Conservation (phyloP, 768 basidiomycete genomes). For the Postia placenta region DNA sequence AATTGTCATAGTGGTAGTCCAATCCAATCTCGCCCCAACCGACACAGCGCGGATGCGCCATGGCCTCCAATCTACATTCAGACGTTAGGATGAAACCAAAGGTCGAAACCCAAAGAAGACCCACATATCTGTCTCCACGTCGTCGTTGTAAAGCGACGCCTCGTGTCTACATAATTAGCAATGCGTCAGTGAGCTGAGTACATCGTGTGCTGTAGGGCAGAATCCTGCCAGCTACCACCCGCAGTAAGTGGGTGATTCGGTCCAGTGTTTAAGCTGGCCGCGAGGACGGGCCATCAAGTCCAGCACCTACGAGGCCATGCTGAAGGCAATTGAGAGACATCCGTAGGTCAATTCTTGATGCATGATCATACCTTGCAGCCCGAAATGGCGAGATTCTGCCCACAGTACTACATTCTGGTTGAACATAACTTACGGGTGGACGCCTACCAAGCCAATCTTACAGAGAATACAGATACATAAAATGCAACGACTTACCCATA, state of each 20-base stretch:
- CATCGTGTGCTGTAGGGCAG: no score
- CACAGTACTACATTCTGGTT: neutral
- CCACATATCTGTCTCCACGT: slow-evolving; percentile 64
- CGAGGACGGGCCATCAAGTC: no score
- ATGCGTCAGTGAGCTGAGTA: no score
- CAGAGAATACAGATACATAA: neutral
- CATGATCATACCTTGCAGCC: neutral
- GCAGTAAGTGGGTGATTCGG: no score
- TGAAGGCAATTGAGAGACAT: no score
- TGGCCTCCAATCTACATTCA: slow-evolving; percentile 64
- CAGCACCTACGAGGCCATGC: no score
- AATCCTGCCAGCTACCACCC: no score
- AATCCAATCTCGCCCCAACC: slow-evolving; percentile 88
- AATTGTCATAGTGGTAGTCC: slow-evolving; percentile 80
- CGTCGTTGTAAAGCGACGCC: slow-evolving; percentile 61
- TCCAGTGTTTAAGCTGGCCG: no score
- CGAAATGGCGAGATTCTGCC: neutral
- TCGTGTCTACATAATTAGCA: no score
- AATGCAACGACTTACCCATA: slow-evolving; percentile 45
- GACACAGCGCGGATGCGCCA: slow-evolving; percentile 76
- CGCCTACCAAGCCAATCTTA: slow-evolving; percentile 36
- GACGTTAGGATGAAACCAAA: no score
- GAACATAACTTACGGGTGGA: slow-evolving; percentile 48
- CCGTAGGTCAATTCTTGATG: no score
- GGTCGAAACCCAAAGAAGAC: slow-evolving; percentile 20